Evolutionary conservation across 2,329 filamentous ascomycete genomes (phyloP).

Genomic region (Penicillium thymicola): DNA sequence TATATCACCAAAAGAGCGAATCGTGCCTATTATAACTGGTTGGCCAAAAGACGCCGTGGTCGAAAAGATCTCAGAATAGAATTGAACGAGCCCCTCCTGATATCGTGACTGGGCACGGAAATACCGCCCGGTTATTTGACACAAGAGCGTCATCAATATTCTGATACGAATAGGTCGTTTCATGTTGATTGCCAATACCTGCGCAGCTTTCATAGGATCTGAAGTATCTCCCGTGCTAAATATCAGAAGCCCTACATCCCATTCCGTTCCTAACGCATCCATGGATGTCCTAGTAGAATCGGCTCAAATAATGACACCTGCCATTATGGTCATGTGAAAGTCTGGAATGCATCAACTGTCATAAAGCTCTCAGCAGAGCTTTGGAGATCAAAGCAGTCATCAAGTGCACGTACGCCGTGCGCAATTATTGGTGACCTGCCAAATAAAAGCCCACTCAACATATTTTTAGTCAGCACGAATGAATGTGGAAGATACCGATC

Average conservation of each 20-base stretch:
- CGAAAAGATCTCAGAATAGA: not conserved
- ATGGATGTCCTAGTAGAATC: not conserved
- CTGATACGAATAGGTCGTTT: not conserved
- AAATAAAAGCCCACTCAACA: not conserved
- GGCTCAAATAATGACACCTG: not conserved
- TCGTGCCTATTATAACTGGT: not conserved
- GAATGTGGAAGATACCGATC: not conserved
- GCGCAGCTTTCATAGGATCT: not conserved
- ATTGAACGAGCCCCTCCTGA: not conserved
- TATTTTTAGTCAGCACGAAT: not conserved
- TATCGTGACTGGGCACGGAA: not conserved
- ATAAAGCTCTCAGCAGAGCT: not conserved
- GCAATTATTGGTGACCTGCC: not conserved
- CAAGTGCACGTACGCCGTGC: not conserved
- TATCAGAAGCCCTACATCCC: no score
- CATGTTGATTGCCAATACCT: not conserved
- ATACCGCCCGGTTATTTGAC: not conserved
- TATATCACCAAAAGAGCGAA: not conserved
- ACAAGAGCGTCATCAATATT: not conserved
- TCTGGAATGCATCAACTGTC: not conserved
- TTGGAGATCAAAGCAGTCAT: not conserved
- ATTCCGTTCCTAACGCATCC: not conserved
- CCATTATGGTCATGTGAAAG: not conserved
- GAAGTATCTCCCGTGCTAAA: not conserved
- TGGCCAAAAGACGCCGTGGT: not conserved